phyloP scores from a whole-genome alignment of 805 yeast species.

The Hanseniaspora lindneri region DNA sequence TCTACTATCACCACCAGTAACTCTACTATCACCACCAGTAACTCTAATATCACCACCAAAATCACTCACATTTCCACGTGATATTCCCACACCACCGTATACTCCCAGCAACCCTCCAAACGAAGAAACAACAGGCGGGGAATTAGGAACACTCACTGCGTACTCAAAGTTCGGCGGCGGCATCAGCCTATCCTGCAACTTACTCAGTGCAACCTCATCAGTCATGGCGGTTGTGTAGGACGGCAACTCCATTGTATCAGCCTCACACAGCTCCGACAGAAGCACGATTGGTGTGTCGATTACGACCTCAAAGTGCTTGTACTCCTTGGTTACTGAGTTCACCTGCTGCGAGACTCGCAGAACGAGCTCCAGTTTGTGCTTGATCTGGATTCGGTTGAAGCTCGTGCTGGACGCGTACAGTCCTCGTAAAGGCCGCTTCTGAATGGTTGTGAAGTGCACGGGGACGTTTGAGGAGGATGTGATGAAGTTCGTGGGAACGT shows the following conservation, averaged over 20 bases:
- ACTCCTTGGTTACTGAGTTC: conserved; percentile 36
- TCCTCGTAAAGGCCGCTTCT: conserved; percentile 26
- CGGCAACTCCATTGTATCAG: conserved; percentile 32
- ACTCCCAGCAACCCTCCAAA: too few species aligned
- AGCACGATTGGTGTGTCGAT: conserved; percentile 63
- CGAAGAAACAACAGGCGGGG: too few species aligned
- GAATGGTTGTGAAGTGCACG: conserved; percentile 21
- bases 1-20: too few species aligned
- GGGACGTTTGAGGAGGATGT: conserved; percentile 18
- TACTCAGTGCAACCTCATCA: conserved; percentile 11
- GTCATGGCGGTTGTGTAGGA: conserved; percentile 26
- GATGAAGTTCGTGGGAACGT: conserved; percentile 3
- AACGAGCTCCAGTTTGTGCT: conserved; percentile 60
- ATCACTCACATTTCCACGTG: too few species aligned
- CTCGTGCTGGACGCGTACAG: conserved; percentile 52
- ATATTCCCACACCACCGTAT: too few species aligned
- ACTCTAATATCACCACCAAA: too few species aligned
- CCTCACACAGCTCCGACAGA: conserved; percentile 34
- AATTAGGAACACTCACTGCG: conserved; percentile 40
- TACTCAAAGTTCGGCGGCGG: conserved; percentile 54
- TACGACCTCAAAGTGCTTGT: conserved; percentile 69
- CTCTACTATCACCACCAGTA: too few species aligned
- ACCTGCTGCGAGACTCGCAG: conserved; percentile 42
- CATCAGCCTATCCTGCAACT: conserved; percentile 20
- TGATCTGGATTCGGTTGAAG: conserved; percentile 48